Evolutionary conservation across 768 basidiomycete species (phyloP).

Genomic region (Boletus huronensis): DNA sequence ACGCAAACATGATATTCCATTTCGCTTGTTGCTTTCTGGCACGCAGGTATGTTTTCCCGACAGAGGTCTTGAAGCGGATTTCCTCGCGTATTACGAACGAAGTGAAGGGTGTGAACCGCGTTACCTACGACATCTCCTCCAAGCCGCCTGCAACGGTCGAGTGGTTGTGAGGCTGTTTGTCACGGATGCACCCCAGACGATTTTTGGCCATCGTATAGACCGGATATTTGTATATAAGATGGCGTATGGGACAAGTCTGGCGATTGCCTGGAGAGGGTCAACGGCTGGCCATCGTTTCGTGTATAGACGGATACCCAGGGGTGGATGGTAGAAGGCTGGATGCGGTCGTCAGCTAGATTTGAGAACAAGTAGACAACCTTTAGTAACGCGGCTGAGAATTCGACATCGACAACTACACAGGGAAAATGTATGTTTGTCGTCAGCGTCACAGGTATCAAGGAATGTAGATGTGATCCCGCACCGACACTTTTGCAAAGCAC

Average conservation of each 20-base stretch:
- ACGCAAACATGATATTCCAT: not conserved
- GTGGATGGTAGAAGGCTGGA: not conserved
- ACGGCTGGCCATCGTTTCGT: not conserved
- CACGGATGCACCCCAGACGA: too few relatives aligned
- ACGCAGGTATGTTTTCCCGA: slow-evolving; percentile 91
- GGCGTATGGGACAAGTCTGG: not conserved
- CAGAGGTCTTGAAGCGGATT: slow-evolving; percentile 83
- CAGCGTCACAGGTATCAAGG: not conserved
- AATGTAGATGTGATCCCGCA: not conserved
- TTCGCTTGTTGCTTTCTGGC: slow-evolving; percentile 17
- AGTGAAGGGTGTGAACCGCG: slow-evolving; percentile 92
- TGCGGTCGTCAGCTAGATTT: too few relatives aligned
- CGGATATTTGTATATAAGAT: not conserved
- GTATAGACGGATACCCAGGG: not conserved
- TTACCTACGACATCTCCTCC: slow-evolving; percentile 94
- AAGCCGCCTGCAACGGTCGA: slow-evolving; percentile 83
- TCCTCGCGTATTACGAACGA: slow-evolving; percentile 98
- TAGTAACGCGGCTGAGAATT: not conserved
- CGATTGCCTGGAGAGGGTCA: not conserved
- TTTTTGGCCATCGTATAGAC: not conserved
- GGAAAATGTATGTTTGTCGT: too few relatives aligned
- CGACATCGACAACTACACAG: not conserved
- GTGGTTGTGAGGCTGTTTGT: slow-evolving; percentile 35
- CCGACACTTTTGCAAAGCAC: not conserved
- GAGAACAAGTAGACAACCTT: not conserved